Conservation (phyloP, 2,329 filamentous ascomycete species). For the Alternaria panax region DNA sequence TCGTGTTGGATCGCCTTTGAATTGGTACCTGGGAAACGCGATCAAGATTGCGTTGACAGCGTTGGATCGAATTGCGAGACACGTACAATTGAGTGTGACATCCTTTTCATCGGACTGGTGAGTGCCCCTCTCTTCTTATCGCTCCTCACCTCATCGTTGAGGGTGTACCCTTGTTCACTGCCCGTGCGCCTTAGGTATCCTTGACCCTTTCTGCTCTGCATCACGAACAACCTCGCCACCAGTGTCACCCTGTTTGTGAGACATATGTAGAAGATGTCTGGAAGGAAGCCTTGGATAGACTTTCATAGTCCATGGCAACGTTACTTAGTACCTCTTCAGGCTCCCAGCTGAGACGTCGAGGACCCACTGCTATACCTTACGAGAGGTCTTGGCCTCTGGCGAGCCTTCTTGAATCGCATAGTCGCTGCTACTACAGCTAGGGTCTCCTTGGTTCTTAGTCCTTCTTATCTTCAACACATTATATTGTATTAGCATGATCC, state of each 20-base stretch:
- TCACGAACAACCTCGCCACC: background rate
- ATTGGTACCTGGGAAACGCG: background rate
- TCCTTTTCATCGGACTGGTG: background rate
- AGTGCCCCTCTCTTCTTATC: background rate
- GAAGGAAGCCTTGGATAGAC: no score
- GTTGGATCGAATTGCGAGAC: background rate
- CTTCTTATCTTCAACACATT: no score
- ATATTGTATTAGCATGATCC: no score
- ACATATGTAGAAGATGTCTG: no score
- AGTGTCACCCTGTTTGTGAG: no score
- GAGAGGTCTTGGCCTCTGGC: background rate
- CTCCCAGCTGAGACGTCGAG: no score
- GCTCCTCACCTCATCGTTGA: background rate
- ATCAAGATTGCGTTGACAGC: background rate
- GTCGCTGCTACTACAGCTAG: no score
- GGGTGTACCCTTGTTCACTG: background rate
- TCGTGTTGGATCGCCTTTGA: background rate
- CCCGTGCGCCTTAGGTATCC: background rate
- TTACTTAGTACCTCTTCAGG: no score
- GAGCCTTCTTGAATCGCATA: background rate
- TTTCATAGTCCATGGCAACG: no score
- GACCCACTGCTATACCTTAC: no score
- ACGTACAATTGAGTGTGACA: background rate
- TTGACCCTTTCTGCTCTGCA: background rate
- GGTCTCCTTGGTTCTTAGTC: no score